phyloP scores from a whole-genome alignment of 106 monocot species.

The Cymbidium sinense region DNA sequence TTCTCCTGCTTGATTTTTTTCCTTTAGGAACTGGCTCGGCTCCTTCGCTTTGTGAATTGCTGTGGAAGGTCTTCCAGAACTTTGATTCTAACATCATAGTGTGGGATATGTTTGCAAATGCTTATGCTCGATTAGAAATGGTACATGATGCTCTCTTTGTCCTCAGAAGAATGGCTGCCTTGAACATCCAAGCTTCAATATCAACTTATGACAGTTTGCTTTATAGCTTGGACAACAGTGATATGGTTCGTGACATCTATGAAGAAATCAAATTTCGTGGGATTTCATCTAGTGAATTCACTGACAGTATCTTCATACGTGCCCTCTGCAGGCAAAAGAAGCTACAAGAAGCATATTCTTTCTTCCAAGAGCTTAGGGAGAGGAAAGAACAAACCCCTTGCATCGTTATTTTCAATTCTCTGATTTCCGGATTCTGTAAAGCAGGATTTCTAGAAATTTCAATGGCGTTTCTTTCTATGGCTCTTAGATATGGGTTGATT shows the following conservation, averaged over 20 bases:
- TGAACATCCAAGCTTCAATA: constrained; percentile 43
- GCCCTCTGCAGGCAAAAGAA: constrained; percentile 57
- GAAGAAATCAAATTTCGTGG: constrained; percentile 28
- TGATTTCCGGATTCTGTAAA: constrained; percentile 51
- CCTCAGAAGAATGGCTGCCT: constrained; percentile 47
- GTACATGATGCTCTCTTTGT: constrained; percentile 54
- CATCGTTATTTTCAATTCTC: constrained; percentile 35
- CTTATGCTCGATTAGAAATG: constrained; percentile 40
- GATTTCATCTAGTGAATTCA: constrained; percentile 27
- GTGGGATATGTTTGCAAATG: constrained; percentile 63
- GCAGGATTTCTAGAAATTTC: constrained; percentile 28
- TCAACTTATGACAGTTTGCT: constrained; percentile 49
- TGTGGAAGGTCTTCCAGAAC: constrained; percentile 28
- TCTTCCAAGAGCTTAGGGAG: constrained; percentile 41
- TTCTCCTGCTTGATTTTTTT: constrained; percentile 2
- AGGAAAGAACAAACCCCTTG: constrained; percentile 27
- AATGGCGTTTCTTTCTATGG: constrained; percentile 41
- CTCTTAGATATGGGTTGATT: constrained; percentile 48
- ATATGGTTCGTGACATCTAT: constrained; percentile 28
- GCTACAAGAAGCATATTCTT: constrained; percentile 39
- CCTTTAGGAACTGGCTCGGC: constrained; percentile 46
- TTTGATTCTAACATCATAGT: constrained; percentile 24
- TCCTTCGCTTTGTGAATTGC: constrained; percentile 32
- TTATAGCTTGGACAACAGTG: constrained; percentile 27
- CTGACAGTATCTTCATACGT: constrained; percentile 33